Base-by-base conservation (phyloP, 2,329 filamentous ascomycete genomes). In the Botrytis porri region DNA sequence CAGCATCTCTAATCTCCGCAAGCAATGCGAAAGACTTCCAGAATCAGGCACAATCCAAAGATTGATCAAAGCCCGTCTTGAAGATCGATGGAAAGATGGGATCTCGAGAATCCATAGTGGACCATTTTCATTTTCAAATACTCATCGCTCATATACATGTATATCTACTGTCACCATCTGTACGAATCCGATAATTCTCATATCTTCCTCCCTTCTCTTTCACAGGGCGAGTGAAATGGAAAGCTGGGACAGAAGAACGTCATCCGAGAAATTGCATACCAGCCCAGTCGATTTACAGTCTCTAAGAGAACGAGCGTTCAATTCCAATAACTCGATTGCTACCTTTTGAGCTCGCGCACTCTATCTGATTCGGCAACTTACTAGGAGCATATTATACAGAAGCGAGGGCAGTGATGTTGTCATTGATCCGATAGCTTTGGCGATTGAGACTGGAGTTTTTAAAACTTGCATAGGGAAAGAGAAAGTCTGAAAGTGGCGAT, bases 261-360 rank as follows among this genome's bases (percentile, higher is more conserved):
- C 29, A 65, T 22, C 12, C 20, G 20, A 3, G 7, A 32, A 35
- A 35, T 65, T 5, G 20, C 20, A 4, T 3, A 6, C 22, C 20
- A n/a, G 4, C 8, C 29, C 61, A 32, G 14, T 29, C n/a, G 29
- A 32, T 4, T 22, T 8, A 10, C 7, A 20, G 16, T 32, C 4
- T 45, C 29, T 3, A 35, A 35, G 9, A 35, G 2, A 18, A 22
- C 29, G 12, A 48, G 2, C 22, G 3, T 65, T 41, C 35, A 14
- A 45, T 32, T 20, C 4, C 6, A 22, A 25, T 7, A 2, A 29
- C 18, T 22, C 39, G 22, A 8, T 3, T 2, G 29, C n/a, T 43
- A 10, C n/a, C n/a, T 32, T 0, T 25, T 12, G 0, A 10, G 18
- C 20, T 2, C 39, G 12, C 6, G 3, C 9, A n/a, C 35, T 3